Percentiles rank a stretch among this genome's conserved stretches.
phyloP scores from a whole-genome alignment of 2,329 filamentous ascomycete species.

The Scedosporium dehoogii region DNA sequence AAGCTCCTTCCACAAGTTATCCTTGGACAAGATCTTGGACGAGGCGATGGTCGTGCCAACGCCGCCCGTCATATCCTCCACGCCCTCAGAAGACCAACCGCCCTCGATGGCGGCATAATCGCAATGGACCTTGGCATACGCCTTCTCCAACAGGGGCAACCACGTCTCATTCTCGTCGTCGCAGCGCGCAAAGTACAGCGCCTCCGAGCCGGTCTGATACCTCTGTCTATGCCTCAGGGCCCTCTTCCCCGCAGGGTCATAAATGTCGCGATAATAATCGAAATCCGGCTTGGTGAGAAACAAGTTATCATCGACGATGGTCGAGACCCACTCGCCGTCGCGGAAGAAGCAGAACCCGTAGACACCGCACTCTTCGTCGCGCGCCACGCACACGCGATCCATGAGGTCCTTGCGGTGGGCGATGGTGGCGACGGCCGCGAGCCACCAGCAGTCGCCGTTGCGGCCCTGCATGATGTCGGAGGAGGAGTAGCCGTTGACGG shows the following conservation, averaged over 20 bases:
- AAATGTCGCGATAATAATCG: slow-evolving; percentile 27
- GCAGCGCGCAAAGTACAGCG: slow-evolving; percentile 66
- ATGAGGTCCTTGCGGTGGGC: slow-evolving; percentile 44
- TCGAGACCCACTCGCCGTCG: slow-evolving; percentile 63
- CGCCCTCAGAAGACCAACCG: slow-evolving; percentile 52
- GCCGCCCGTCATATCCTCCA: slow-evolving; percentile 48
- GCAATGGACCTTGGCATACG: slow-evolving; percentile 71
- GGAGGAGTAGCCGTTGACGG: slow-evolving; percentile 65
- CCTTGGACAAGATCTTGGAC: slow-evolving; percentile 52
- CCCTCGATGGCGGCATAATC: slow-evolving; percentile 69
- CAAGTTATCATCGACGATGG: slow-evolving; percentile 49
- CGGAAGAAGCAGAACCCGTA: slow-evolving; percentile 81
- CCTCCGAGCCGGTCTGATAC: slow-evolving; percentile 58
- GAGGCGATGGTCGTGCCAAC: slow-evolving; percentile 46
- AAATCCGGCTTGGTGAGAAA: slow-evolving; percentile 31
- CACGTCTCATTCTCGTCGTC: slow-evolving; percentile 68
- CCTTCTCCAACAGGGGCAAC: slow-evolving; percentile 71
- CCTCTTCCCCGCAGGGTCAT: slow-evolving; percentile 34
- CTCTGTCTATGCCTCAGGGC: slow-evolving; percentile 50
- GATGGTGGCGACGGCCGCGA: slow-evolving; percentile 37
- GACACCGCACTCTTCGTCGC: slow-evolving; percentile 64
- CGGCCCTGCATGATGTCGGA: slow-evolving; percentile 71
- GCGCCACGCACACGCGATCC: slow-evolving; percentile 62
- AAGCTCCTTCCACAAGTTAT: slow-evolving; percentile 61
- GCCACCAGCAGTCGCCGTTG: slow-evolving; percentile 78